These are phyloP conservation scores for Candida ascalaphidarum DNA, from an alignment of 805 yeast genomes.

Conservation along the genomic window DNA sequence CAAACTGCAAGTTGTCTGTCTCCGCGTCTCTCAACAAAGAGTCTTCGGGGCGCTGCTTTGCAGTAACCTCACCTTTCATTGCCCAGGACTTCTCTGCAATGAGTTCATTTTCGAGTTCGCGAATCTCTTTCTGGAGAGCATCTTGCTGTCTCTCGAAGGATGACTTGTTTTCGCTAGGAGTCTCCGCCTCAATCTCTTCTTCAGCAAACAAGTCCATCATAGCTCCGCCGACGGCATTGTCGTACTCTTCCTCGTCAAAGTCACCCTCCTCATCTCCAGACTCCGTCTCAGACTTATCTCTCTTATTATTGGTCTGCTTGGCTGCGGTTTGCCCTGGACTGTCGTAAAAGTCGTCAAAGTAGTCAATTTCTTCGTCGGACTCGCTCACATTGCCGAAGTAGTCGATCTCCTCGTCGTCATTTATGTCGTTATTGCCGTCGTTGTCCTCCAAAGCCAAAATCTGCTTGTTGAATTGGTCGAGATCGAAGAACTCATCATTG, in stretches of 20 bases:
- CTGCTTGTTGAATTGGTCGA: conserved; percentile 76
- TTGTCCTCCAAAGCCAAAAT: conserved; percentile 57
- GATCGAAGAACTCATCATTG: conserved; percentile 76
- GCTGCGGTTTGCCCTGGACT: conserved; percentile 17
- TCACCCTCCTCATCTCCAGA: conserved; percentile 13
- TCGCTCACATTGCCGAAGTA: conserved; percentile 35
- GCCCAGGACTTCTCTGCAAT: conserved; percentile 92
- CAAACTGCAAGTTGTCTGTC: conserved; percentile 64
- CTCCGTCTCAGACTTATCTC: conserved; percentile 30
- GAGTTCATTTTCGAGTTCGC: conserved; percentile 73
- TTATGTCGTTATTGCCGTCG: conserved; percentile 23
- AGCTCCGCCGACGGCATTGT: conserved; percentile 50
- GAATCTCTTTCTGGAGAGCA: conserved; percentile 69
- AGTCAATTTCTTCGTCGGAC: conserved; percentile 27
- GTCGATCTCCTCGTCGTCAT: conserved; percentile 40
- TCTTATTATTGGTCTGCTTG: conserved; percentile 3
- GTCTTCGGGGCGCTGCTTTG: conserved; percentile 75
- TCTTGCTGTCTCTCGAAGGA: conserved; percentile 79
- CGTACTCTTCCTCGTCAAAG: conserved; percentile 54
- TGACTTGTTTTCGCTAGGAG: conserved; percentile 39
- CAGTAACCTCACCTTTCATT: conserved; percentile 84
- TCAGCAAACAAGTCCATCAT: conserved; percentile 48
- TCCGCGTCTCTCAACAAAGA: conserved; percentile 64
- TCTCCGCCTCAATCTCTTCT: conserved; percentile 17
- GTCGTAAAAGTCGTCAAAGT: conserved; percentile 63